Evolutionary conservation across 2,329 filamentous ascomycete species (phyloP).

Genomic region (Hysterium pulicare): DNA sequence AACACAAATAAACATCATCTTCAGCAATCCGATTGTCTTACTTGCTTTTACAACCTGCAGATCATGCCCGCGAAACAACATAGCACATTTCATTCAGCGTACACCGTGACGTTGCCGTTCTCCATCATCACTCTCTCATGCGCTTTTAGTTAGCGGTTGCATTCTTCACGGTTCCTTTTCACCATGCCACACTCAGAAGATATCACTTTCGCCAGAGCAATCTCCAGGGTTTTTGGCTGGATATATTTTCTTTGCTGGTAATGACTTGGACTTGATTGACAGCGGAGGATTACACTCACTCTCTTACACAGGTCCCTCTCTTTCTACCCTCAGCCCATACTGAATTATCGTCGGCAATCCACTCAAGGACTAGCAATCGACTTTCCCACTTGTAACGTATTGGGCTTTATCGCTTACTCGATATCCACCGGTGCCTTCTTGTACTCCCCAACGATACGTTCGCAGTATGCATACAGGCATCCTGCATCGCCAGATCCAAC

Average conservation of each 20-base stretch:
- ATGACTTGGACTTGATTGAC: too few relatives aligned
- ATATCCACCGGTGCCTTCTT: constrained; percentile 73
- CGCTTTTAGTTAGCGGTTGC: too few relatives aligned
- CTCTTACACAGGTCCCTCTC: constrained; percentile 64
- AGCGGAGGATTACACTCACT: constrained; percentile 1
- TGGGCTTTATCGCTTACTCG: constrained; percentile 73
- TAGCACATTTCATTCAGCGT: too few relatives aligned
- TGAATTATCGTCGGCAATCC: constrained; percentile 72
- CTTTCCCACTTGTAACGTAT: constrained; percentile 72
- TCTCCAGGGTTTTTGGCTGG: constrained; percentile 36
- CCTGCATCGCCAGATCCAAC: constrained; percentile 71
- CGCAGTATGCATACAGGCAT: constrained; percentile 81
- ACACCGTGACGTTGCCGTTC: too few relatives aligned
- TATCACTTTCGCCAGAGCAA: constrained; percentile 27
- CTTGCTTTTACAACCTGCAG: too few relatives aligned
- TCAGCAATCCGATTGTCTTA: too few relatives aligned
- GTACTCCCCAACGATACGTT: constrained; percentile 71
- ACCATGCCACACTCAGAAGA: constrained; percentile 15
- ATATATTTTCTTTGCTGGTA: constrained; percentile 36
- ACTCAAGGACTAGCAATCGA: constrained; percentile 84
- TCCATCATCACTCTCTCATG: too few relatives aligned
- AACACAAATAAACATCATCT: too few relatives aligned
- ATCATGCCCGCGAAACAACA: too few relatives aligned
- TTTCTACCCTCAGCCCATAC: constrained; percentile 86
- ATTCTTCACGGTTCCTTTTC: too few relatives aligned